Base-by-base conservation (phyloP, 2,329 filamentous ascomycete species). In the Trichocomaceae sp. region DNA sequence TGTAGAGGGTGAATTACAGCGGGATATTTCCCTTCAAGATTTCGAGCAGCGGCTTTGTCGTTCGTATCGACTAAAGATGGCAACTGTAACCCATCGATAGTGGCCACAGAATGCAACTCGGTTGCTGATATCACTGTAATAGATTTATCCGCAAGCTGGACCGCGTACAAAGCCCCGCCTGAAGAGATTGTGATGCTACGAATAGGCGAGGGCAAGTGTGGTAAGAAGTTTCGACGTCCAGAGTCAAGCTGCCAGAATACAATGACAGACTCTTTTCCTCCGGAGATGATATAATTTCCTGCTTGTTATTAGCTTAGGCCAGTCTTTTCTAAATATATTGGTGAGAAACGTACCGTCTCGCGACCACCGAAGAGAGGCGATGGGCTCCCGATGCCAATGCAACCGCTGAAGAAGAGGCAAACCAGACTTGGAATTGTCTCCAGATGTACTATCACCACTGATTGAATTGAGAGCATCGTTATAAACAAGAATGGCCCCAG, bases 211-310 rank as follows among this genome's bases (percentile, higher is more conserved):
- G 88, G 86, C 55, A 99, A 79, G 79, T 97, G 90, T n/a, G 93
- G 93, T 26, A 99, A 76, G 65, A 86, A 89, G 66, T 93, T 87
- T 64, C 83, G 84, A 67, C 86, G 86, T 59, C 85, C 85, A 0
- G 92, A 96, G 61, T 95, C 88, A 55, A 96, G 77, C 72, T 99
- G 93, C 91, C 91, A 97, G 31, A 96, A 76, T 8, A 96, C 88
- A 42, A 99, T 77, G 19, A 90, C 87, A 7, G 90, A 91, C 72
- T 99, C 93, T 20, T 84, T 83, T 31, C 93, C 93, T 66, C 93
- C 93, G 55, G 93, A 97, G 51, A 99, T 85, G 57, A 99, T 74
- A 69, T 99, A 99, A 67, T 96, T 90, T 50, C 89, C 88, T 93
- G 41, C 5, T 44, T 13, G n/a, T n/a, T 42, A 29, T 57, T 41